Evolutionary conservation across 306 rosid genomes (phyloP), one percentile per base, ranked within the genome.

Genomic region (Prunus padus): DNA sequence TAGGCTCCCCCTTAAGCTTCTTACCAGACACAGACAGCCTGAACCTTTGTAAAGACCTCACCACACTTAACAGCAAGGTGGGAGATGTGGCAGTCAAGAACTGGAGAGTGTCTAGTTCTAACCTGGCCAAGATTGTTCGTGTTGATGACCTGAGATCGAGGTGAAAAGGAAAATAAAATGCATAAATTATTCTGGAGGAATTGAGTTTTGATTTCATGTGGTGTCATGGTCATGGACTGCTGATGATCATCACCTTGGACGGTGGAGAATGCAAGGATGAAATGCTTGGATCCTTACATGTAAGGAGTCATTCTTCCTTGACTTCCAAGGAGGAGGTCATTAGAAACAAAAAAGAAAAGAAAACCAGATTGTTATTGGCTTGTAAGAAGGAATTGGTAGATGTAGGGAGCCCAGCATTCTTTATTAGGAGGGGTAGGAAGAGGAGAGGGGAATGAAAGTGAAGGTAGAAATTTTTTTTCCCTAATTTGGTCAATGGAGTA

Each of bases 81-180:
- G 22, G 28, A 33, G 13, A 8, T 52, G 26, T 20, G 33, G 51
- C 33, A 57, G 14, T 56, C 65, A 19, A 31, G 19, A 15, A 30
- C 16, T 30, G 66, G 74, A n/a, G 63, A 11, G 3, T 52, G 12
- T 14, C n/a, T 30, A 25, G 49, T 69, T 50, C 45, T 69, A 28
- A 28, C 3, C 8, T 47, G 56, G 72, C 22, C 42, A 26, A 3
- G 23, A 16, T 49, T 26, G 73, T 50, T 49, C 73, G 8, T 51
- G 73, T 8, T 30, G 19, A 70, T 19, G 62, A 70, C 50, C 74
- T 51, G 74, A 52, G 63, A 52, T 20, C 64, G 7, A 54, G 2
- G n/a, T 9, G 5, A 20, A 4, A 18, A 11, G 23, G 18, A 25
- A n/a, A 57, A 57, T 57, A 30, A 23, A 23, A 23, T 49, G 16